Evolutionary conservation across 345 rosid genomes (phyloP).

Genomic region (Stellera chamaejasme): DNA sequence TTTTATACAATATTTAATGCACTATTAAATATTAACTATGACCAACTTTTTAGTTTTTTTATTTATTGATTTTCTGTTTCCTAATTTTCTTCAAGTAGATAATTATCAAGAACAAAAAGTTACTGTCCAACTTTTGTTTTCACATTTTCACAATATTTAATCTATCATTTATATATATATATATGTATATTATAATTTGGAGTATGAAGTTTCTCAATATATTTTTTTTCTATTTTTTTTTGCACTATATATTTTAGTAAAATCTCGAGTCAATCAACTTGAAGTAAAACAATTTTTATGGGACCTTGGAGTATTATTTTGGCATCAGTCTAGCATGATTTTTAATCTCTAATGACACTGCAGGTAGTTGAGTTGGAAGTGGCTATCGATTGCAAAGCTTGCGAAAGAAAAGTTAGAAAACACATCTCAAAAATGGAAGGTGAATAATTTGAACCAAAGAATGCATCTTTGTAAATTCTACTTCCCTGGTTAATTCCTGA

Average conservation of each 20-base stretch:
- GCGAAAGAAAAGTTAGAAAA: slow-evolving; percentile 89
- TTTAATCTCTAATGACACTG: neutral
- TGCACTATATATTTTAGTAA: no score
- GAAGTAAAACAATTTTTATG: no score
- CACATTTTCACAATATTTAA: no score
- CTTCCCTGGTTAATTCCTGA: no score
- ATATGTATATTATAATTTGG: no score
- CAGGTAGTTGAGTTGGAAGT: slow-evolving; percentile 87
- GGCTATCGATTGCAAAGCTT: slow-evolving; percentile 91
- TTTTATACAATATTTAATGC: no score
- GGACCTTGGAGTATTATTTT: neutral
- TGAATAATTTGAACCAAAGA: neutral
- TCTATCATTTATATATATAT: no score
- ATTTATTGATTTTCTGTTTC: neutral
- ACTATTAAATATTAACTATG: neutral
- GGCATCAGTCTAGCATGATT: neutral
- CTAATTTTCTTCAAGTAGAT: neutral
- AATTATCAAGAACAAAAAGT: neutral
- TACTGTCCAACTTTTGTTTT: neutral
- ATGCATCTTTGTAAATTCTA: no score
- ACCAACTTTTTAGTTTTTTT: neutral
- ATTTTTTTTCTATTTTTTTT: no score
- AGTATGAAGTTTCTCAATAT: no score
- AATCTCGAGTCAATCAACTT: no score
- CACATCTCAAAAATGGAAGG: slow-evolving; percentile 98